These are phyloP conservation scores for Babesia gibsoni DNA, from an alignment of 169 alveolate genomes.

Conservation along the genomic window DNA sequence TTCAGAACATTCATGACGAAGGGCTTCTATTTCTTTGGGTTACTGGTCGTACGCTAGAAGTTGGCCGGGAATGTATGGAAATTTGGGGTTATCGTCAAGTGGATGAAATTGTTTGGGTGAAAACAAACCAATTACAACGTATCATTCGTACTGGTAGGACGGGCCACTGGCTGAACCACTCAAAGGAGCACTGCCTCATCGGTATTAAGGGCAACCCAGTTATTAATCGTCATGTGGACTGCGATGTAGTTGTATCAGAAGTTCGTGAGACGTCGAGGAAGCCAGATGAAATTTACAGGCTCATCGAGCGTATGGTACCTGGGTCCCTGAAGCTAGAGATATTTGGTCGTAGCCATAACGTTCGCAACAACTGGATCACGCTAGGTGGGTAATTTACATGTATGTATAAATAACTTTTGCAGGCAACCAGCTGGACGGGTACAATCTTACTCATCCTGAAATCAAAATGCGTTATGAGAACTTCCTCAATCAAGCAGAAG, in stretches of 20 bases:
- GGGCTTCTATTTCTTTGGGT: constrained; percentile 95
- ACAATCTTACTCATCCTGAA: constrained; percentile 74
- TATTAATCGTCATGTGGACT: constrained; percentile 84
- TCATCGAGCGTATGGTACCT: constrained; percentile 92
- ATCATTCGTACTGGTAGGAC: constrained; percentile 94
- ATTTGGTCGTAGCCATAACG: constrained; percentile 91
- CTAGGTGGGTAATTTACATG: constrained; percentile 81
- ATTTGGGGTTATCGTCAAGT: constrained; percentile 94
- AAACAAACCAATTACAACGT: constrained; percentile 91
- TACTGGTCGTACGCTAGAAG: constrained; percentile 93
- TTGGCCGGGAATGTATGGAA: constrained; percentile 85
- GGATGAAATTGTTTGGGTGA: constrained; percentile 95
- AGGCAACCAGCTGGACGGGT: constrained; percentile 78
- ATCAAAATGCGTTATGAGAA: constrained; percentile 36
- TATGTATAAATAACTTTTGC: constrained; percentile 70
- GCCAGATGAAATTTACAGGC: constrained; percentile 93
- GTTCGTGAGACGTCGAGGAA: constrained; percentile 93
- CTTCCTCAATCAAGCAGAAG: no score
- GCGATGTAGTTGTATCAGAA: constrained; percentile 91
- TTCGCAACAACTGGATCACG: constrained; percentile 90
- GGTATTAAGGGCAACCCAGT: constrained; percentile 86
- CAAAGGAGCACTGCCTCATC: constrained; percentile 89
- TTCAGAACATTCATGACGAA: constrained; percentile 86
- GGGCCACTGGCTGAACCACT: constrained; percentile 96
- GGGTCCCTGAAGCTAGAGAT: constrained; percentile 90